Conservation (phyloP, 768 basidiomycete species). For the Cystobasidiopsis lactophilus region DNA sequence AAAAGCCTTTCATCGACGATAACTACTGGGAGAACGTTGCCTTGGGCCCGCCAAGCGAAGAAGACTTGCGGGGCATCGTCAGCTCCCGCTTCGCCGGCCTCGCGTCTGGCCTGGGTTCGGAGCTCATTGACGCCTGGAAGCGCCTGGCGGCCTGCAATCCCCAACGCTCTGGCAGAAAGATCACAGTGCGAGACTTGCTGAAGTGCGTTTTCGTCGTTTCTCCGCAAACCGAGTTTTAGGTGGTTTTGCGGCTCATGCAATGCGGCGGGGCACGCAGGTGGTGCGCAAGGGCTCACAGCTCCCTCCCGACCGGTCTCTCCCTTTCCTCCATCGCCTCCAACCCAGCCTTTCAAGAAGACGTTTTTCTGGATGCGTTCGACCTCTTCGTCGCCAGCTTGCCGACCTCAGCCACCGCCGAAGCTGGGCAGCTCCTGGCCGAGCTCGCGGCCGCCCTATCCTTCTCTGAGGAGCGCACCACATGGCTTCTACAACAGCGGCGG, state of each 20-base stretch:
- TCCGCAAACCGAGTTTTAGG: conserved; percentile 14
- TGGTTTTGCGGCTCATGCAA: too few relatives aligned
- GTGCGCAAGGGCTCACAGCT: conserved; percentile 44
- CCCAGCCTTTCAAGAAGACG: conserved; percentile 57
- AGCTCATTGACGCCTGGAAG: conserved; percentile 51
- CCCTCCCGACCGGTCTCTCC: conserved; percentile 34
- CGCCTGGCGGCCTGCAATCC: too few relatives aligned
- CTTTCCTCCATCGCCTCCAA: conserved; percentile 38
- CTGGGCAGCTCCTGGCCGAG: conserved; percentile 33
- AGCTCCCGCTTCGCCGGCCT: conserved; percentile 43
- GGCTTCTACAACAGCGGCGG: conserved; percentile 42
- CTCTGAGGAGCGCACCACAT: conserved; percentile 43
- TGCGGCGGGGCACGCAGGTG: conserved; percentile 74
- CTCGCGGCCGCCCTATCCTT: conserved; percentile 40
- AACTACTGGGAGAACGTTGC: conserved; percentile 60
- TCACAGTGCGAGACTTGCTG: conserved; percentile 2
- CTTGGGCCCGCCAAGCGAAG: conserved; percentile 37
- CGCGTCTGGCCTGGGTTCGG: conserved; percentile 29
- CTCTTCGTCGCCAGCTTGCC: conserved; percentile 43
- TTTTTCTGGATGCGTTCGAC: conserved; percentile 70
- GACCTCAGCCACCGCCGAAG: conserved; percentile 34
- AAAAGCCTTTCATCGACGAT: conserved; percentile 48
- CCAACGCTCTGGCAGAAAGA: conserved; percentile 30
- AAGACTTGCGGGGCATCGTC: conserved; percentile 53
- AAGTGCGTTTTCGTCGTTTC: background rate